Percentiles rank a stretch among this genome's conserved stretches.
phyloP scores from a whole-genome alignment of 805 yeast species.

The Starmerella bombi region DNA sequence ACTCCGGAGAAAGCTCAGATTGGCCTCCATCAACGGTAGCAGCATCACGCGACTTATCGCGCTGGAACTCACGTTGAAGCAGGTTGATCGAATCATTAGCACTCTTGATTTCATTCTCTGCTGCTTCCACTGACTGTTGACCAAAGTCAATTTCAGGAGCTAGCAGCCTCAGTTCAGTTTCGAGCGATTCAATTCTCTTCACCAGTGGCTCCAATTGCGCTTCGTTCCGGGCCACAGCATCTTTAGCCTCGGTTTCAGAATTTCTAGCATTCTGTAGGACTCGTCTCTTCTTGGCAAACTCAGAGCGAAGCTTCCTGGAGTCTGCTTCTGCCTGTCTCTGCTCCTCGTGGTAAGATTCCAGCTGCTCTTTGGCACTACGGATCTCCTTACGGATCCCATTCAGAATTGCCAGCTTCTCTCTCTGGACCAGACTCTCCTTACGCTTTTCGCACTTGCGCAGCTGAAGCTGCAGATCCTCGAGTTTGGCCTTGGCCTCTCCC shows the following conservation, averaged over 20 bases:
- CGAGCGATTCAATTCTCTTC: conserved; percentile 9
- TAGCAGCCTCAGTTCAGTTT: conserved; percentile 12
- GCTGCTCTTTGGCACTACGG: conserved; percentile 6
- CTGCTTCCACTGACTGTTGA: conserved; percentile 8
- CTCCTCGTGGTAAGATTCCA: conserved; percentile 4
- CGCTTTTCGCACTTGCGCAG: conserved; percentile 8
- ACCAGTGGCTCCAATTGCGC: conserved; percentile 12
- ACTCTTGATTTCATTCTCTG: conserved; percentile 1
- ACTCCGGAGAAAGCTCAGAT: background rate
- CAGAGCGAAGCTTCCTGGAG: conserved; percentile 8
- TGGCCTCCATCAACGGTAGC: background rate
- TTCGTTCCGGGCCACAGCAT: conserved; percentile 4
- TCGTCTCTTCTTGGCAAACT: conserved; percentile 17
- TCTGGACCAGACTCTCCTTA: conserved; percentile 2
- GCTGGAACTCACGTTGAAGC: conserved; percentile 9
- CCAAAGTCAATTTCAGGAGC: conserved; percentile 17
- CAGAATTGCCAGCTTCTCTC: conserved; percentile 8
- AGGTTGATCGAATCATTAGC: conserved; percentile 5
- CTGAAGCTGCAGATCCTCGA: conserved; percentile 3
- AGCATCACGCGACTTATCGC: background rate
- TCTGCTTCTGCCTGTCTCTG: conserved; percentile 6
- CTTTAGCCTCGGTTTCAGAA: conserved; percentile 12
- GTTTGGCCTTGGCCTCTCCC: conserved; percentile 40
- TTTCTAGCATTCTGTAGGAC: conserved; percentile 11
- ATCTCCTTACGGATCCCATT: conserved; percentile 1